Evolutionary conservation across 225 moss, liverwort and hornwort species (phyloP).

Genomic region (Antitrichia curtipendula): DNA sequence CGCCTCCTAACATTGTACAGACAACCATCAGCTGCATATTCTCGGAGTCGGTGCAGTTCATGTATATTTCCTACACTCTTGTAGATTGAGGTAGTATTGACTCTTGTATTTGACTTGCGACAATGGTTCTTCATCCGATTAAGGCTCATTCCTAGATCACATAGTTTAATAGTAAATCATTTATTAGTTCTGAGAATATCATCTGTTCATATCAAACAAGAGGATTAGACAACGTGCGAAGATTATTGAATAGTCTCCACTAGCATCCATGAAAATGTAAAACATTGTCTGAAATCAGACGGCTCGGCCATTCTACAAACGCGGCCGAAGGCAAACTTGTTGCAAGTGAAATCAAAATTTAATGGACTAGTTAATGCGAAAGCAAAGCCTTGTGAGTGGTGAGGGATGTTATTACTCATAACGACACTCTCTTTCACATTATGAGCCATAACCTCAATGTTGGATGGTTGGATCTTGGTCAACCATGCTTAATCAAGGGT

Average conservation of each 20-base stretch:
- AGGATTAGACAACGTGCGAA: not conserved
- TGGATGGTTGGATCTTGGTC: not conserved
- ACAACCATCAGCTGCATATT: not conserved
- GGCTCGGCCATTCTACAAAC: too few species aligned
- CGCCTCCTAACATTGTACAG: constrained; percentile 2
- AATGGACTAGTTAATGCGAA: not conserved
- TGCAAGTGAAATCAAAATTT: not conserved
- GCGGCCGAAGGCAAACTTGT: not conserved
- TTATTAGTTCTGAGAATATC: not conserved
- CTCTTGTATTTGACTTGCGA: not conserved
- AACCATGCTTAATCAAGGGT: not conserved
- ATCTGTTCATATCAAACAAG: not conserved
- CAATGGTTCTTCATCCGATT: not conserved
- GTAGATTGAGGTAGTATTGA: not conserved
- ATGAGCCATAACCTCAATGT: rapidly evolving
- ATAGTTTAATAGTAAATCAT: not conserved
- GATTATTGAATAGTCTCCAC: not conserved
- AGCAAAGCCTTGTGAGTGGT: too few species aligned
- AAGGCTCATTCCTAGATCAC: not conserved
- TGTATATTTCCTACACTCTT: not conserved
- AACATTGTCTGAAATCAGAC: not conserved
- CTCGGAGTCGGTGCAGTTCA: not conserved
- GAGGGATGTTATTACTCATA: not conserved
- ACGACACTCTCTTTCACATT: not conserved
- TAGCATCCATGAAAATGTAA: not conserved